Base-by-base conservation (phyloP, 345 rosid species). In the Theobroma cacao region DNA sequence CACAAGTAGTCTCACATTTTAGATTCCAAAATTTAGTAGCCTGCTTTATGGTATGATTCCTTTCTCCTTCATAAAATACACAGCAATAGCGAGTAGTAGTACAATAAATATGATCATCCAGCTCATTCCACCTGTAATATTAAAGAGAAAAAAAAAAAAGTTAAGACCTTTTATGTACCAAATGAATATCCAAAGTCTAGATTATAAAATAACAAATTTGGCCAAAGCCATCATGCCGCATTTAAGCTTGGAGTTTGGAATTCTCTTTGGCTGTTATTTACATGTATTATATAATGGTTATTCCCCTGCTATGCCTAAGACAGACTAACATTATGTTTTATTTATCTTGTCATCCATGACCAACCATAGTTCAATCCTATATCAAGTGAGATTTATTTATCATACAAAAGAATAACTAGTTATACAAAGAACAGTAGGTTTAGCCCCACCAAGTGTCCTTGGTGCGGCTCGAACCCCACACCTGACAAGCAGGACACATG, bases 81-180 rank as follows among this genome's bases (percentile, higher is more conserved):
- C 80, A 45, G 85, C 86, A 33, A 89, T 75, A 34, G 91, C 86
- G 24, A 86, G 77, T 7, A 85, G 26, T 28, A 86, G 41, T 20
- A 86, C 48, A 48, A 88, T 30, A 33, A 88, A 48, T 38, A 89
- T 75, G 38, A 85, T 78, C 55, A 86, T 61, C 89, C 85, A 82
- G 72, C 79, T 81, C 41, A 64, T 63, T 28, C 82, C 88, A 22
- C 88, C 92, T 87, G 91, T 77, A 81, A 65, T 77, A 40, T 60
- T 4, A 11, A 64, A 38, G 73, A 40, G 15, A 80, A 14, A 12
- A 6, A 30, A 6, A 40, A 26, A 5, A 17, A 67, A n/a, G n/a
- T n/a, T 33, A 7, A 24, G 5, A 28, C 12, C 1, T 13, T 52
- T 69, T 36, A 48, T 33, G 30, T 26, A n/a, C 50, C 59, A 59